Conservation (phyloP, 2,329 filamentous ascomycete genomes). For the Didymella sp. region DNA sequence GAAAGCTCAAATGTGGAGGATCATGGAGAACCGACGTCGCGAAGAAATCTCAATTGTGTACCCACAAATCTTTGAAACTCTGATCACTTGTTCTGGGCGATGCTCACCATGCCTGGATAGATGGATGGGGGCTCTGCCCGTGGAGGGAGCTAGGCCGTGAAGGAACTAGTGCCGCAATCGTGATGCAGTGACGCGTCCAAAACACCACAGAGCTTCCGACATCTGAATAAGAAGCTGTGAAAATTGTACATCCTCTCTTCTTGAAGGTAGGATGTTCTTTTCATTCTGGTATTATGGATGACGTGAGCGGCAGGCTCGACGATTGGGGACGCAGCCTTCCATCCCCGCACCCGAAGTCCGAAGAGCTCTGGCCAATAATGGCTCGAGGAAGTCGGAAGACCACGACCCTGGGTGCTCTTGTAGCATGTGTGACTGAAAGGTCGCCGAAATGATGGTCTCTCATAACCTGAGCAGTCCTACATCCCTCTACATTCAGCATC, state of each 20-base stretch:
- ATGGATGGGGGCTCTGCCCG: no score
- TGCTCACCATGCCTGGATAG: no score
- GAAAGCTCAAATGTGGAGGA: no score
- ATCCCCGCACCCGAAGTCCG: slow-evolving; percentile 22
- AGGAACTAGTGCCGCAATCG: no score
- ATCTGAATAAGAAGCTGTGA: background rate
- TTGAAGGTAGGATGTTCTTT: no score
- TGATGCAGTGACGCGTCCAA: no score
- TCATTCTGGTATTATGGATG: background rate
- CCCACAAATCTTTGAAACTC: no score
- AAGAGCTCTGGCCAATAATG: slow-evolving; percentile 7
- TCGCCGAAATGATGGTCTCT: background rate
- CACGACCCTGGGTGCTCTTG: background rate
- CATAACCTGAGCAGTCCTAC: background rate
- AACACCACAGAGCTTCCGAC: no score
- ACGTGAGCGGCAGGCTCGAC: background rate
- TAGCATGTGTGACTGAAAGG: background rate
- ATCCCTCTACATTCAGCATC: background rate
- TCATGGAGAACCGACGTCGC: background rate
- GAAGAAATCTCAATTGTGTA: background rate
- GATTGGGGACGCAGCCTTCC: background rate
- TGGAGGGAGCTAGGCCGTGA: no score
- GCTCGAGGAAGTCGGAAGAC: background rate
- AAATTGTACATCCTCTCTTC: no score
- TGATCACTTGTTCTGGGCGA: no score